Conservation (phyloP, 2,329 filamentous ascomycete species). For the Pleurostoma richardsiae region DNA sequence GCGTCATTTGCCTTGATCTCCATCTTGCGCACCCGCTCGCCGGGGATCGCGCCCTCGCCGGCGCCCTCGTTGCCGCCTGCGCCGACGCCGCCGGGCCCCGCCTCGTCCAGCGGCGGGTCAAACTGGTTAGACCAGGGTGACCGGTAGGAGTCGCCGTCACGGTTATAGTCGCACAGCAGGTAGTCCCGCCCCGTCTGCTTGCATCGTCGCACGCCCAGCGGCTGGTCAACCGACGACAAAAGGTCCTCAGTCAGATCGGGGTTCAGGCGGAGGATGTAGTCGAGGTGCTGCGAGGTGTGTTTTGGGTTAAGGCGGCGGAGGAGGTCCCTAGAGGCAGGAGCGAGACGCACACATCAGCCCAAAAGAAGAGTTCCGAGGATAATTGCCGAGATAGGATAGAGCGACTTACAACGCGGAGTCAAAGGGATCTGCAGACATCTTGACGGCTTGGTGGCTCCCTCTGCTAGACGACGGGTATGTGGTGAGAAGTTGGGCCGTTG, state of each 20-base stretch:
- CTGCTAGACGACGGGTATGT: too few species aligned
- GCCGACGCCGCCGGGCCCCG: constrained; percentile 42
- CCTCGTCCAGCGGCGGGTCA: constrained; percentile 76
- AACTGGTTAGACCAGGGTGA: constrained; percentile 99
- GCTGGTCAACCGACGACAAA: constrained; percentile 95
- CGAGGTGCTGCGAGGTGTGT: constrained; percentile 82
- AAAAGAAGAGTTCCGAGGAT: too few species aligned
- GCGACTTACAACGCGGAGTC: constrained; percentile 72
- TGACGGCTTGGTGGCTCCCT: too few species aligned
- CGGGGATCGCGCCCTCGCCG: constrained; percentile 79
- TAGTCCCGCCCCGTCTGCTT: constrained; percentile 88
- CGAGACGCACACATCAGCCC: too few species aligned
- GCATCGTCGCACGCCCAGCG: constrained; percentile 81
- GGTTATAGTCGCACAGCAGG: constrained; percentile 98
- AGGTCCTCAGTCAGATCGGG: constrained; percentile 96
- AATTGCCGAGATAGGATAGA: too few species aligned
- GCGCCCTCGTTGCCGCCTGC: constrained; percentile 51
- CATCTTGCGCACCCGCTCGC: constrained; percentile 87
- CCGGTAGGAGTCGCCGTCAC: constrained; percentile 94
- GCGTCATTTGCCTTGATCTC: constrained; percentile 92
- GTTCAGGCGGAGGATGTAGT: constrained; percentile 80
- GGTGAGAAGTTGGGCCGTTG: too few species aligned
- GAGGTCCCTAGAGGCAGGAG: constrained; percentile 65
- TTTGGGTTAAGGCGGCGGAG: constrained; percentile 96
- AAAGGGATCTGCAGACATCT: constrained; percentile 53